Evolutionary conservation across 2,329 filamentous ascomycete genomes (phyloP), one percentile per base, ranked within the genome.

Genomic region (Calonectria naviculata): DNA sequence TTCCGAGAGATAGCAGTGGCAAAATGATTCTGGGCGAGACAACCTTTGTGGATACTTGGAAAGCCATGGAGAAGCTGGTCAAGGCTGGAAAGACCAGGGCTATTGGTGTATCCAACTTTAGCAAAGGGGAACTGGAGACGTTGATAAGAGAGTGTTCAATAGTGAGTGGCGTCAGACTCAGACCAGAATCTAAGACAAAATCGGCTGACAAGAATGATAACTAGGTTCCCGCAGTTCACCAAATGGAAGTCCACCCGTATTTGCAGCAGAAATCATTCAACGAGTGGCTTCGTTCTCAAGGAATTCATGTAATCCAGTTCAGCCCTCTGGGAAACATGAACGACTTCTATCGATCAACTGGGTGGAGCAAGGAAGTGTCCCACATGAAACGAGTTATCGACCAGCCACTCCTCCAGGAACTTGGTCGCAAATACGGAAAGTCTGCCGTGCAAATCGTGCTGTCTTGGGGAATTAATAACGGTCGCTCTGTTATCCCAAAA

Each of bases 91-190:
- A 72, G 41, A 56, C 61, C 5, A 72, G 36, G 17, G 70, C 70
- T 4, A 83, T 84, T 58, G 90, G 90, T 52, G 87, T 90, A 19
- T 88, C 86, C 67, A 90, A 90, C 82, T 90, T 89, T 82, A 86
- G 84, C 70, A 86, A 87, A 52, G 77, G 79, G 9, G 84, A 87
- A 63, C 80, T 89, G 19, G 81, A 87, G 75, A 79, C 83, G 65
- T 81, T 89, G 68, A 74, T 85, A 61, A 80, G 41, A n/a, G 68
- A 75, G 46, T 49, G 69, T 26, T 71, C 73, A 75, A 78, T 85
- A 44, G 62, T 65, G 29, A n/a, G n/a, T 64, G 1, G 1, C 5
- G 7, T 24, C n/a, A 28, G n/a, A 28, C 7, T 8, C 31, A 2
- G 41, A 17, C 6, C 1, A 36, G 24, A 24, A 38, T 17, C 5